Base-by-base conservation (phyloP, 768 basidiomycete genomes). In the Pleurotus sapidus region DNA sequence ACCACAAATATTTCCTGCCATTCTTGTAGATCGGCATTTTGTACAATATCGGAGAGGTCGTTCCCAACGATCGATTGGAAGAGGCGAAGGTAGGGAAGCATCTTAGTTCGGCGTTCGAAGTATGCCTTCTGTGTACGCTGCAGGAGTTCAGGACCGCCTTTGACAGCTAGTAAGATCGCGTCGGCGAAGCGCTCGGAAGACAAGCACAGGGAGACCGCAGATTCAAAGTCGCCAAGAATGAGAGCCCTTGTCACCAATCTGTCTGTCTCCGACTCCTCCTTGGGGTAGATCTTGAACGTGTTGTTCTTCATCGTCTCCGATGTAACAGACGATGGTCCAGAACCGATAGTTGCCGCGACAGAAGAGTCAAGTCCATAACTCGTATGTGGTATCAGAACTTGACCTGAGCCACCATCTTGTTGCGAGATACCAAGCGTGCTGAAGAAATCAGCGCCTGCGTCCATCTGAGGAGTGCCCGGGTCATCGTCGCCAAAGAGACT, bases 1-100 rank as follows among this genome's bases (percentile, higher is more conserved):
- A 99, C 92, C 38, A 96, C 95, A 63, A 98, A 98, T 53, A 95
- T 92, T 71, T 97, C 96, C 58, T 89, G 85, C 96, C 96, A 98
- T 68, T 99, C 95, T 42, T 84, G 78, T 50, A 98, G 69, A 63
- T 98, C 95, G 20, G 95, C 96, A 64, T 98, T 97, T 70, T 97
- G 95, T 7, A 98, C 95, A 50, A 98, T 86, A 68, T 98, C 97
- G 17, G 84, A 80, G 6, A 98, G 83, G 66, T 98, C 97, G 64
- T 94, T 86, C 38, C 89, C 89, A 58, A 96, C 92, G 62, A 99
- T 91, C 11, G 89, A 91, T 68, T 98, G 93, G 83, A 95, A 93
- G 9, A 99, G 82, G 39, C 97, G 90, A 20, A 98, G 84, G 71
- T 96, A 98, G 0, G 95, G 92, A 3, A 89, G 73, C 1, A 82